Evolutionary conservation across 2,329 filamentous ascomycete genomes (phyloP), one percentile per base, ranked within the genome.

Genomic region (Sarocladium kiliense): DNA sequence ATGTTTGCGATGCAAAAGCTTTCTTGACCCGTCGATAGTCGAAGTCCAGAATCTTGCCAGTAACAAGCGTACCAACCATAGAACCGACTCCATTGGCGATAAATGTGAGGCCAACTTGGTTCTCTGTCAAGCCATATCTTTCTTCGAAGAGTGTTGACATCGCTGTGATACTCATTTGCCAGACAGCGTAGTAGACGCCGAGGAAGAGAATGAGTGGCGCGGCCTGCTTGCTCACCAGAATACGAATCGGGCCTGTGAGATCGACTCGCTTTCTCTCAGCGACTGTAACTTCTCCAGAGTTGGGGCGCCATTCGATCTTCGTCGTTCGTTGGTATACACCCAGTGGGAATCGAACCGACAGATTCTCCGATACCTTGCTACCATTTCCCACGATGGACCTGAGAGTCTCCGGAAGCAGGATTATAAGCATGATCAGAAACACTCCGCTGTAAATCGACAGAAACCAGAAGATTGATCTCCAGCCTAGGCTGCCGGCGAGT

Each of bases 391-490:
- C 66, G 30, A 67, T 61, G 12, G 53, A 58, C 7, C 64, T 61
- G 42, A 65, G 58, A 0, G 66, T 68, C 55, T 68, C 66, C 30
- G 66, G 64, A 3, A 66, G 58, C 44, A 66, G 58, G 3, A 64
- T 1, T 16, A 65, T 10, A 9, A 65, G 57, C 16, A 77, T 56
- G 3, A 73, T 36, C 2, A 77, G 62, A 1, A 76, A 68, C 1
- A 71, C 67, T 1, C 63, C 66, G 1, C 60, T 63, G 1, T 59
- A 59, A 37, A 82, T 79, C 5, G 73, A 66, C n/a, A 84, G 63
- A 45, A 81, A 80, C 77, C 79, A 83, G 61, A 84, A 84, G 12
- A 77, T 76, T 25, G 72, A 74, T 53, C 74, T 68, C 80, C 80
- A 84, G 2, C 78, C 78, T 0, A 78, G 66, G 54, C 71, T 78